Evolutionary conservation across 2,329 filamentous ascomycete species (phyloP).

Genomic region (Cladosporium oxysporum): DNA sequence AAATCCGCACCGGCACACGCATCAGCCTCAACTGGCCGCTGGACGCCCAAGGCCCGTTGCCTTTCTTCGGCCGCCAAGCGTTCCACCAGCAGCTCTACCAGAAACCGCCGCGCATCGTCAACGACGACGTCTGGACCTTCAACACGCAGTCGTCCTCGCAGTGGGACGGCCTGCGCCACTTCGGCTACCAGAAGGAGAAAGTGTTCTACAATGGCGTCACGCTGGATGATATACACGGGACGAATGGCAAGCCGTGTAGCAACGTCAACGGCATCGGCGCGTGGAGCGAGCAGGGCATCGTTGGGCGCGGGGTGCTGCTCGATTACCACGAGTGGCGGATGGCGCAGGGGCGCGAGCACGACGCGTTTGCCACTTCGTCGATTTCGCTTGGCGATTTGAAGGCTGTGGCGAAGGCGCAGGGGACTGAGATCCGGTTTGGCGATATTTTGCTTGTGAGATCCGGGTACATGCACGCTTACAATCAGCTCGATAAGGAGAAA

Average conservation of each 20-base stretch:
- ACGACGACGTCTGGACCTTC: constrained; percentile 62
- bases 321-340: constrained; percentile 55
- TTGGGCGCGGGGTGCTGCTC: constrained; percentile 56
- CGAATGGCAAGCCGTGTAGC: constrained; percentile 35
- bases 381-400: constrained; percentile 45
- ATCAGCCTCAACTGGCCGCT: constrained; percentile 64
- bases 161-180: constrained; percentile 28
- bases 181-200: constrained; percentile 49
- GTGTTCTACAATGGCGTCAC: constrained; percentile 42
- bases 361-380: constrained; percentile 37
- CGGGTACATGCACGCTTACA: constrained; percentile 49
- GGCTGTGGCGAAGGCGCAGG: constrained; percentile 48
- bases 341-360: constrained; percentile 38
- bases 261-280: constrained; percentile 49
- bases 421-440: constrained; percentile 56
- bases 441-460: constrained; percentile 55
- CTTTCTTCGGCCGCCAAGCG: constrained; percentile 58
- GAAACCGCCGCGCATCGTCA: constrained; percentile 55
- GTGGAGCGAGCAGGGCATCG: constrained; percentile 57
- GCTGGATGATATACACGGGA: constrained; percentile 44
- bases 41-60: constrained; percentile 53
- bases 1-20: constrained; percentile 57
- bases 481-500: constrained; percentile 40
- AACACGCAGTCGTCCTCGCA: constrained; percentile 49
- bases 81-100: constrained; percentile 58